Evolutionary conservation across 352 stramenopile genomes (phyloP), one percentile per base, ranked within the genome.

Genomic region (Halophytophthora polymorphica): DNA sequence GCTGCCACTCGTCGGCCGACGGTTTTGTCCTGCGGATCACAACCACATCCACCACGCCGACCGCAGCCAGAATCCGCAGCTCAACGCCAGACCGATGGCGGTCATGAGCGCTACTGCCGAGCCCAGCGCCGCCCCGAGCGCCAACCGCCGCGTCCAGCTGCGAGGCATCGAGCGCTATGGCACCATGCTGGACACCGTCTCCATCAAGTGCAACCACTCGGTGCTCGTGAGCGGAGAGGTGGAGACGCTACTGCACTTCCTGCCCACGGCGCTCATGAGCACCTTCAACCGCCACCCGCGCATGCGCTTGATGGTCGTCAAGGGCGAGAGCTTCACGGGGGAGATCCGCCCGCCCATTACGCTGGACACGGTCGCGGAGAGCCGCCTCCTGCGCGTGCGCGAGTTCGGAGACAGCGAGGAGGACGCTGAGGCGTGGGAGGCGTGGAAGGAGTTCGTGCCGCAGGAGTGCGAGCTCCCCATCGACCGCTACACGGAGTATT

Each of bases 281-380:
- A 66, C 66, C 3, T 71, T 69, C 47, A 71, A 75, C 52, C 33
- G 43, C 2, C 58, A 71, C 54, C 66, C 61, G 8, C 50, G 49
- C 12, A 71, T 75, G 61, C 57, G 66, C 1, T 25, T 45, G 8
- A 50, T 44, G 18, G 45, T 62, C 19, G 5, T 62, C 22, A 50
- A 54, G 17, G 40, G 43, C 37, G 44, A 48, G 47, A 61, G 61
- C 25, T 46, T 46, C 12, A 53, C 36, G 18, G 61, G 19, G 2
- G 38, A 61, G 31, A 49, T 75, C 49, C 42, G 62, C 2, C 34
- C 58, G 4, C 37, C 19, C 1, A 7, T 73, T 19, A 33, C 45
- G 13, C 33, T 38, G 33, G 11, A 14, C 33, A n/a, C 6, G 6
- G 13, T 17, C 15, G 6, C 13, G 3, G 6, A 10, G 33, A n/a